Conservation (phyloP, 495 filamentous ascomycete genomes). For the Penicillium mononematosum region DNA sequence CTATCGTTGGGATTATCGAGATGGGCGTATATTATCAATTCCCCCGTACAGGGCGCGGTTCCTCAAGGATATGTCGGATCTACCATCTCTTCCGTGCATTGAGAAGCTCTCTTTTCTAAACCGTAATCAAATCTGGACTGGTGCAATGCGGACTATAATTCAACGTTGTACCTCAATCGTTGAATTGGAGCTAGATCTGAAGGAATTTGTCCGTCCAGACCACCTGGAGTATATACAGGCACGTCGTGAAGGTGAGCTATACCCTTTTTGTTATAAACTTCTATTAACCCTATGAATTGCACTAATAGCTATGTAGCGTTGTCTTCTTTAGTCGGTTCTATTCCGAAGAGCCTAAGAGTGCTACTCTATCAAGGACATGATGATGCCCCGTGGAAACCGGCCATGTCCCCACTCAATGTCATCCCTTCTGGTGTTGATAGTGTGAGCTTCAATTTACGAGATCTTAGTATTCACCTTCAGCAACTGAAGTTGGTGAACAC, state of each 20-base stretch:
- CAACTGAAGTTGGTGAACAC: too few relatives aligned
- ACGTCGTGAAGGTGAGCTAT: slow-evolving; percentile 4
- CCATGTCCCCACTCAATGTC: slow-evolving; percentile 3
- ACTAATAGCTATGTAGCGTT: too few relatives aligned
- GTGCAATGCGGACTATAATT: background rate
- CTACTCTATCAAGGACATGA: background rate
- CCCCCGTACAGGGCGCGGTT: background rate
- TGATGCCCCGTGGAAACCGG: background rate
- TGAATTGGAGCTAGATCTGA: slow-evolving; percentile 1
- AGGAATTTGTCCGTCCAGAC: slow-evolving; percentile 3
- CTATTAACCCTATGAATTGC: too few relatives aligned
- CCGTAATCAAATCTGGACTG: background rate
- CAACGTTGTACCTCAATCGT: background rate
- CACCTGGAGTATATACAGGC: slow-evolving; percentile 3
- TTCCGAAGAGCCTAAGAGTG: slow-evolving; percentile 1
- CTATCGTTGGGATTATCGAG: background rate
- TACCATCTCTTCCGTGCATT: too few relatives aligned
- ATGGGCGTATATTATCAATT: background rate
- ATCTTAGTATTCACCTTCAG: background rate
- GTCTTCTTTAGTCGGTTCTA: background rate
- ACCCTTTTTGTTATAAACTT: background rate
- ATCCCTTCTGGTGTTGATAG: slow-evolving; percentile 3
- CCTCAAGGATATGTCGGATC: background rate
- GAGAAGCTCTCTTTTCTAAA: too few relatives aligned
- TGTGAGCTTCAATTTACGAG: background rate